A percentile compares a stretch with the other conserved stretches of the same genome.
Conservation (phyloP, 2,329 filamentous ascomycete genomes). For the Fusarium robinianum region DNA sequence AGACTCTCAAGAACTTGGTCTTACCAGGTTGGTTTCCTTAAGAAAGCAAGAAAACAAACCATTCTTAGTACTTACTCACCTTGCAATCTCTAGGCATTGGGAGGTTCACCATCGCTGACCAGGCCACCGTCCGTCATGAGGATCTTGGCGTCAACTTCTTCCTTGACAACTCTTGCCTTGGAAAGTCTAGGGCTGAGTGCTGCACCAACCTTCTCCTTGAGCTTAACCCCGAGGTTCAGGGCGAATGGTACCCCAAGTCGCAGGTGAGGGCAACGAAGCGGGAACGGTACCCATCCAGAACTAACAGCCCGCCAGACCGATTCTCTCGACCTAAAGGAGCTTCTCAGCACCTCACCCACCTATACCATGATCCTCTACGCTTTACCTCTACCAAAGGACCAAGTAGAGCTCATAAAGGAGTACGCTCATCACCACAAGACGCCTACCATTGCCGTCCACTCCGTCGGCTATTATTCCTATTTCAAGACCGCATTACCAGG, state of each 20-base stretch:
- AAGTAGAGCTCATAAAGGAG: slow-evolving; percentile 50
- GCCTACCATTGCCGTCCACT: slow-evolving; percentile 82
- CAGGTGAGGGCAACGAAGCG: slow-evolving; percentile 31
- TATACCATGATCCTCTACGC: slow-evolving; percentile 63
- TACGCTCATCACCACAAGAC: slow-evolving; percentile 62
- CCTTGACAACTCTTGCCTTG: slow-evolving; percentile 76
- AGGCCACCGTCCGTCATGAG: slow-evolving; percentile 72
- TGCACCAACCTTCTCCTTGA: slow-evolving; percentile 79
- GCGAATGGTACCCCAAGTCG: slow-evolving; percentile 65
- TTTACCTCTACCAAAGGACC: slow-evolving; percentile 51
- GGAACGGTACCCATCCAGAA: not conserved
- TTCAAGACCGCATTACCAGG: slow-evolving; percentile 79
- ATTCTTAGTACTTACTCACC: not conserved
- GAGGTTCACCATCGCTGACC: slow-evolving; percentile 87
- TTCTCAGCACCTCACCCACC: slow-evolving; percentile 47
- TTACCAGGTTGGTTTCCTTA: slow-evolving; percentile 65
- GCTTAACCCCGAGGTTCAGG: slow-evolving; percentile 89
- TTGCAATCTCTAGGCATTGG: slow-evolving; percentile 69
- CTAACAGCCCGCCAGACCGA: slow-evolving; percentile 32
- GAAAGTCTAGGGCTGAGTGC: slow-evolving; percentile 76
- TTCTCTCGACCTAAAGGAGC: slow-evolving; percentile 43
- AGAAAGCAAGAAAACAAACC: not conserved
- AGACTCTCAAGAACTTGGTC: slow-evolving; percentile 96
- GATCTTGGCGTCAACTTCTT: slow-evolving; percentile 98
- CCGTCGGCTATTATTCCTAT: slow-evolving; percentile 88